Percentiles rank a stretch among this genome's conserved stretches.
Evolutionary conservation across 768 basidiomycete species (phyloP).

Genomic region (Psilocybe sp.): DNA sequence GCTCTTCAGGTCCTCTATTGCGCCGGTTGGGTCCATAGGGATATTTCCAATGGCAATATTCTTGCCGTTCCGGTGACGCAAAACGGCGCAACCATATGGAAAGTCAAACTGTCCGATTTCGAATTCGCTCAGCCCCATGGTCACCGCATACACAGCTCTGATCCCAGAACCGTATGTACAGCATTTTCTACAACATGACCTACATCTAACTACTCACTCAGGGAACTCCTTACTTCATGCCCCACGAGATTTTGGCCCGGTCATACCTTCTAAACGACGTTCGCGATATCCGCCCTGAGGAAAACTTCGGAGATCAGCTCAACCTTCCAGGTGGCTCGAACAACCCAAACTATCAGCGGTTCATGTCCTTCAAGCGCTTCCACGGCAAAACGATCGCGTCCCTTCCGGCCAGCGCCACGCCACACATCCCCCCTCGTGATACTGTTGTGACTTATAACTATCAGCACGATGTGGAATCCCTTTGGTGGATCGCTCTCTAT

Average conservation of each 20-base stretch:
- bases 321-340: too few species aligned
- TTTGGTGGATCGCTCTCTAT: not conserved
- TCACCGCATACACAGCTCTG: not conserved
- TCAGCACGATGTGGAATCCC: not conserved
- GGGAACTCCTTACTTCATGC: slow-evolving; percentile 15
- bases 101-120: slow-evolving; percentile 11
- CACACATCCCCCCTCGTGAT: not conserved
- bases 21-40: slow-evolving; percentile 16
- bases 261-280: not conserved
- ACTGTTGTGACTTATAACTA: not conserved
- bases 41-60: slow-evolving; percentile 14
- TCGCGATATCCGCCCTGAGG: too few species aligned
- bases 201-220: not conserved
- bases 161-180: slow-evolving; percentile 13
- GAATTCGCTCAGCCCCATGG: slow-evolving; percentile 12
- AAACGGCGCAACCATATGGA: not conserved
- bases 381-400: too few species aligned
- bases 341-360: too few species aligned
- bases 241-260: slow-evolving; percentile 7
- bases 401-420: not conserved
- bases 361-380: too few species aligned
- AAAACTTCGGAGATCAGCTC: too few species aligned
- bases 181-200: not conserved
- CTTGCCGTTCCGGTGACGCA: too few species aligned
- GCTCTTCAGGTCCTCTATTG: slow-evolving; percentile 12